Conservation (phyloP, 73 alveolate genomes). For the Symbiodinium pilosum region DNA sequence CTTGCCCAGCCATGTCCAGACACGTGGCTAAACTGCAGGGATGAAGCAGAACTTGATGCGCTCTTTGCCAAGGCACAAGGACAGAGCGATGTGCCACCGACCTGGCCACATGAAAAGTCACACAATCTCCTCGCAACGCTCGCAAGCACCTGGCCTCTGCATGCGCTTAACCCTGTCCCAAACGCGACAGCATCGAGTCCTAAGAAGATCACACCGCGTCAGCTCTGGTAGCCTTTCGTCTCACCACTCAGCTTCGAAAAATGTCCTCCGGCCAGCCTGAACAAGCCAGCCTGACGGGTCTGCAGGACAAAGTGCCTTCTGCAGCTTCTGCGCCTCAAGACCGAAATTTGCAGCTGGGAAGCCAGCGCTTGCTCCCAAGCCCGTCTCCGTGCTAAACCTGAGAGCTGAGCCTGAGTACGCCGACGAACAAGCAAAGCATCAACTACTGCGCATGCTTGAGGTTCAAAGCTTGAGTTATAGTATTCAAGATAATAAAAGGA, state of each 20-base stretch:
- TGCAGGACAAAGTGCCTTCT: no score
- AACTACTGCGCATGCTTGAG: neutral
- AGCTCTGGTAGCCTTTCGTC: no score
- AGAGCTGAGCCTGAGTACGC: constrained; percentile 12
- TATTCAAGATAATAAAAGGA: no score
- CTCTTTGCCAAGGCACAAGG: constrained; percentile 4
- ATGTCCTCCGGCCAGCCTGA: neutral
- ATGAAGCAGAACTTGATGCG: no score
- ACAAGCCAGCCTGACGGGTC: neutral
- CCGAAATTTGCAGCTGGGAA: neutral
- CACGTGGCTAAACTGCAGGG: no score
- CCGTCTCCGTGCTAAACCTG: neutral
- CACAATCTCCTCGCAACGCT: no score
- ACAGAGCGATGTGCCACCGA: neutral
- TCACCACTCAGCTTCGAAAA: no score
- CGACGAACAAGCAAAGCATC: neutral
- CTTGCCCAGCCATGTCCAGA: no score
- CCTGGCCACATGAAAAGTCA: neutral
- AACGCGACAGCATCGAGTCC: constrained; percentile 5
- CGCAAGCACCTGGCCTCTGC: neutral
- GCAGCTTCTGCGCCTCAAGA: no score
- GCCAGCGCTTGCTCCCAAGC: constrained; percentile 44
- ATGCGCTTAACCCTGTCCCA: neutral
- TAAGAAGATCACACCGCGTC: neutral
- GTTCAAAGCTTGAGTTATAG: no score